phyloP scores from a whole-genome alignment of 805 yeast species.

The Saccharomycopsis guyanensis region DNA sequence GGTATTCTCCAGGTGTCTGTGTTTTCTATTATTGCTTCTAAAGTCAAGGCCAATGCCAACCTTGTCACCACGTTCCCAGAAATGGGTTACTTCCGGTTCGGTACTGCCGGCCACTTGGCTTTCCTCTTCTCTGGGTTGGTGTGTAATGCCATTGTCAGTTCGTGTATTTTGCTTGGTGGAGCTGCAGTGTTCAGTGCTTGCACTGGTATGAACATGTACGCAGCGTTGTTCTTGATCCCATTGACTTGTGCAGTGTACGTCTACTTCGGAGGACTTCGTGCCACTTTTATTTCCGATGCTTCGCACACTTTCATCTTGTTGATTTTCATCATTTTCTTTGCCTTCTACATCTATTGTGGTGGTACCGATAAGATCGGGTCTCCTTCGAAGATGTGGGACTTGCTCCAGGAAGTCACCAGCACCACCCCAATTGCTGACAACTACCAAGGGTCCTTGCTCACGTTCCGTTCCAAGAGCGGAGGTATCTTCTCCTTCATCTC shows the following conservation, averaged over 20 bases:
- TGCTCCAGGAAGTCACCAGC: constrained; percentile 31
- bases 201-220: constrained; percentile 39
- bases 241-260: constrained; percentile 45
- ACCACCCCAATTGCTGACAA: constrained; percentile 30
- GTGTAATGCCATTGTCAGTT: constrained; percentile 34
- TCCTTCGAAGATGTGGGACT: constrained; percentile 37
- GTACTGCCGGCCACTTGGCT: constrained; percentile 33
- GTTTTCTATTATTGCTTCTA: constrained; percentile 31
- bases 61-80: constrained; percentile 36
- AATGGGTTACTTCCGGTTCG: constrained; percentile 34
- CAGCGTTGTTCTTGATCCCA: constrained; percentile 40
- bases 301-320: constrained; percentile 40
- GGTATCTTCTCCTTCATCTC: constrained; percentile 27
- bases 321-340: constrained; percentile 31
- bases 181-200: constrained; percentile 34
- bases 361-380: constrained; percentile 33
- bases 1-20: constrained; percentile 29
- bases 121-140: constrained; percentile 33
- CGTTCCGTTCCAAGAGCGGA: constrained; percentile 31
- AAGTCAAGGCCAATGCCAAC: constrained; percentile 32
- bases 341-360: constrained; percentile 31
- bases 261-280: constrained; percentile 43
- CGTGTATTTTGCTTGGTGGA: constrained; percentile 39
- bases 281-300: constrained; percentile 47
- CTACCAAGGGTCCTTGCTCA: constrained; percentile 30